Base-by-base conservation (phyloP, 139 green algal genomes). In the Gonium pectorale region DNA sequence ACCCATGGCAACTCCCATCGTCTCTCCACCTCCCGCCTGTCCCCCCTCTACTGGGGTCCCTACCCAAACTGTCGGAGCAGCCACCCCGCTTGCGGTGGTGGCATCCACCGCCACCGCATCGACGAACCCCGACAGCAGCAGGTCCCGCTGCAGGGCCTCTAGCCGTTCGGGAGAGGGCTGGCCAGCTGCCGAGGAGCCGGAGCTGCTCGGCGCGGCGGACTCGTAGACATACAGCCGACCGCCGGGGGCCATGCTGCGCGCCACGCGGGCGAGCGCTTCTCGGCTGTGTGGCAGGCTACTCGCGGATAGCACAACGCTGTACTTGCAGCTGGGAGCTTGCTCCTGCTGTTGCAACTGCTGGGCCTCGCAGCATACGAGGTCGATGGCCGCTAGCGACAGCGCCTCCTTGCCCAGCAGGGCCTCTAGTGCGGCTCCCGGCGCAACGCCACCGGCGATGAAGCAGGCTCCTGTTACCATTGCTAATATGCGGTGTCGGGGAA, bases 121-220 rank as follows among this genome's bases (percentile, higher is more conserved):
- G 3, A 83, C 67, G 37, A 94, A 91, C 17, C 92, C 92, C 73
- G 83, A 90, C 19, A 96, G 88, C 35, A 96, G 68, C 56, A 96
- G 79, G 43, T 86, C 59, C 67, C 90, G 92, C n/a, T 64, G 51
- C 38, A 94, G 70, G 1, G 38, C 27, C 67, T 86, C 80, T 22
- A 74, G 2, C 0, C 75, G 59, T 26, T 27, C n/a, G n/a, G n/a
- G n/a, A n/a, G n/a, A n/a, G 40, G 37, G 69, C 44, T 79, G 44
- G n/a, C n/a, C n/a, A n/a, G n/a, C n/a, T 44, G 17, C 8, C 46
- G 46, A 54, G 31, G 33, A 59, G 22, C 19, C 40, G 40, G 27
- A 51, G 38, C 15, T 35, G 13, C n/a, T 31, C 1, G 67, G 9
- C 3, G 60, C 26, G 5, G 33, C 33, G 33, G 11, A 54, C 40